Conservation (phyloP, 2,329 filamentous ascomycete species). For the Aspergillus sp. region DNA sequence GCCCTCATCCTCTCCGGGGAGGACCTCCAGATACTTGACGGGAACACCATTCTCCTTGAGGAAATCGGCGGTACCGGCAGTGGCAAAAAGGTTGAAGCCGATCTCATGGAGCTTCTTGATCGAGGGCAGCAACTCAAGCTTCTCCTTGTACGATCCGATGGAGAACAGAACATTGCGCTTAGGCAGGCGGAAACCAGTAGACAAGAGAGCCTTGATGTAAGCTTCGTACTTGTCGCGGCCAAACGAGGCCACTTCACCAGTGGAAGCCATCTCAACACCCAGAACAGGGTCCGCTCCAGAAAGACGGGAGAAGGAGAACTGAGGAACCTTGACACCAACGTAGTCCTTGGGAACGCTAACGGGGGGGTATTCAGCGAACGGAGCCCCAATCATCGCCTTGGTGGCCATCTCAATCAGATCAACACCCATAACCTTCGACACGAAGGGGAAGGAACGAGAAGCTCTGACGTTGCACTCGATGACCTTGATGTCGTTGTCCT, state of each 20-base stretch:
- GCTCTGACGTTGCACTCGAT: conserved; percentile 98
- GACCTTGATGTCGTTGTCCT: conserved; percentile 99
- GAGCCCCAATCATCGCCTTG: conserved; percentile 87
- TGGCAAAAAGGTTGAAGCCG: conserved; percentile 94
- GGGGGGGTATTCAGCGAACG: conserved; percentile 78
- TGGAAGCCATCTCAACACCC: conserved; percentile 98
- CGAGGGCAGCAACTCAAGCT: conserved; percentile 93
- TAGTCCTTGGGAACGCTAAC: conserved; percentile 74
- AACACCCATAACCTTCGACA: conserved; percentile 97
- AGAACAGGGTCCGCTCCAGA: conserved; percentile 94
- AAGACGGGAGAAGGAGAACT: conserved; percentile 97
- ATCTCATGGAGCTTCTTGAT: conserved; percentile 85
- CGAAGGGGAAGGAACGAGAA: conserved; percentile 94
- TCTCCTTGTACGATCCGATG: conserved; percentile 96
- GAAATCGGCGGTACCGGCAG: conserved; percentile 94
- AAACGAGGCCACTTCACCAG: conserved; percentile 96
- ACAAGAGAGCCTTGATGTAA: conserved; percentile 92
- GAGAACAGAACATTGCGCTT: conserved; percentile 95
- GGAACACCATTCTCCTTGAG: conserved; percentile 87
- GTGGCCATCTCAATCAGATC: conserved; percentile 98
- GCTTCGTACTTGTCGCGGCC: conserved; percentile 95
- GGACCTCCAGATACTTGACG: conserved; percentile 89
- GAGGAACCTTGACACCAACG: conserved; percentile 95
- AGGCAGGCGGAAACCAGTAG: conserved; percentile 93
- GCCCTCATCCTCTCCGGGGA: conserved; percentile 73